Evolutionary conservation across 345 rosid genomes (phyloP).

Genomic region (rapeseed (Brassica napus)): DNA sequence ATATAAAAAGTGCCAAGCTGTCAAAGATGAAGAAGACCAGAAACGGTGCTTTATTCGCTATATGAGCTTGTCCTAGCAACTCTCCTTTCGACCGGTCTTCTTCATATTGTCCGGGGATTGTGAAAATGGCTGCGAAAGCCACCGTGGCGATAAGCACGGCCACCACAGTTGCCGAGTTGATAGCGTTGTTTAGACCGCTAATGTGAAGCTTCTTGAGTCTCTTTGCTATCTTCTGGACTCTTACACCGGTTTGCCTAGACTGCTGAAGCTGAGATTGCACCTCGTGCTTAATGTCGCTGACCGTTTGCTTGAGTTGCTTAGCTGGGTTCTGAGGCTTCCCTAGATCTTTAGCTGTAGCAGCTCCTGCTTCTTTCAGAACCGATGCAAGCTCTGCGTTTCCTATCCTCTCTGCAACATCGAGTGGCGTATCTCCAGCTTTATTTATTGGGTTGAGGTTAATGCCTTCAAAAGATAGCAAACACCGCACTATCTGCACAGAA

Average conservation of each 20-base stretch:
- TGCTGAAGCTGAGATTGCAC: slow-evolving; percentile 96
- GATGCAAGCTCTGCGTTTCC: slow-evolving; percentile 56
- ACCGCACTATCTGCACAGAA: slow-evolving; percentile 66
- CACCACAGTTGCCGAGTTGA: slow-evolving; percentile 87
- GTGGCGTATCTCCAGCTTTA: slow-evolving; percentile 90
- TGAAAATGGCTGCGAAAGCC: slow-evolving; percentile 99
- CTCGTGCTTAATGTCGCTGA: slow-evolving; percentile 97
- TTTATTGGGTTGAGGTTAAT: slow-evolving; percentile 65
- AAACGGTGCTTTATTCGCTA: slow-evolving; percentile 76
- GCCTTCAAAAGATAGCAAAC: slow-evolving; percentile 70
- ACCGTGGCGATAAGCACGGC: slow-evolving; percentile 98
- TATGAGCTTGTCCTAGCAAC: slow-evolving; percentile 75
- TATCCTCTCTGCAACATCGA: slow-evolving; percentile 77
- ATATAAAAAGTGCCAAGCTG: slow-evolving; percentile 94
- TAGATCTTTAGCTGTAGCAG: slow-evolving; percentile 68
- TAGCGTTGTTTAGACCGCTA: slow-evolving; percentile 97
- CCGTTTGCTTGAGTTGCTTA: slow-evolving; percentile 97
- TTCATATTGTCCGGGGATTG: slow-evolving; percentile 89
- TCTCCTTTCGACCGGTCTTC: slow-evolving; percentile 47
- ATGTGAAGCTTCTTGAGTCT: slow-evolving; percentile 93
- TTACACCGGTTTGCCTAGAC: slow-evolving; percentile 86
- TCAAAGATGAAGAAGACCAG: slow-evolving; percentile 81
- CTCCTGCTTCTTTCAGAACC: slow-evolving; percentile 79
- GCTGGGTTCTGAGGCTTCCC: slow-evolving; percentile 81
- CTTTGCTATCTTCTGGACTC: slow-evolving; percentile 90